Conservation (phyloP, 768 basidiomycete genomes). For the Termitomyces bulborhizus region DNA sequence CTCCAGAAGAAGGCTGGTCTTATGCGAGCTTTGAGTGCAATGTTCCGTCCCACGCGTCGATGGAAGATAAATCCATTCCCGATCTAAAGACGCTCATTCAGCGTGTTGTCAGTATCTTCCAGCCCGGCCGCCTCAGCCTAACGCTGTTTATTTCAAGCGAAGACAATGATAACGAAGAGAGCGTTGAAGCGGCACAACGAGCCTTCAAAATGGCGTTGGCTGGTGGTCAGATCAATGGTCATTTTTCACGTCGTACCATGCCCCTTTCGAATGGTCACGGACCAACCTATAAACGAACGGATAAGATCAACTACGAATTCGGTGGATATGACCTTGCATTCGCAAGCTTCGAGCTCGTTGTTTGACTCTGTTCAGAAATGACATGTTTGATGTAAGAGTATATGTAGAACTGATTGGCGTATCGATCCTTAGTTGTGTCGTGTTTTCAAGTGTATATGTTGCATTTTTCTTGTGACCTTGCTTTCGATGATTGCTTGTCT, state of each 20-base stretch:
- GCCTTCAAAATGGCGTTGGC: constrained; percentile 66
- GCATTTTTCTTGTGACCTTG: neutral
- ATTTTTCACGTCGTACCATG: neutral
- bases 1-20: constrained; percentile 96
- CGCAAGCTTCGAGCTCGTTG: constrained; percentile 65
- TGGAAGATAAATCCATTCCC: constrained; percentile 37
- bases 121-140: constrained; percentile 77
- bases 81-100: constrained; percentile 77
- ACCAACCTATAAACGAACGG: constrained; percentile 68
- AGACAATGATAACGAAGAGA: constrained; percentile 44
- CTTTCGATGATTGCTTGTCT: neutral
- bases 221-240: constrained; percentile 10
- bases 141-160: constrained; percentile 85
- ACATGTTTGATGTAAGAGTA: neutral
- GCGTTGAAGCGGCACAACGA: constrained; percentile 67
- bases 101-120: constrained; percentile 90
- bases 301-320: constrained; percentile 98
- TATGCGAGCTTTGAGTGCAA: constrained; percentile 99
- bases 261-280: neutral
- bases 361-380: constrained; percentile 4
- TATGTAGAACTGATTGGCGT: neutral
- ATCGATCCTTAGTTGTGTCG: neutral
- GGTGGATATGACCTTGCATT: constrained; percentile 89
- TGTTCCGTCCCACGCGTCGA: constrained; percentile 49
- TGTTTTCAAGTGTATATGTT: neutral